These are phyloP conservation scores for Cystobasidium slooffiae DNA, from an alignment of 1,284 basidiomycete genomes.

Conservation along the genomic window DNA sequence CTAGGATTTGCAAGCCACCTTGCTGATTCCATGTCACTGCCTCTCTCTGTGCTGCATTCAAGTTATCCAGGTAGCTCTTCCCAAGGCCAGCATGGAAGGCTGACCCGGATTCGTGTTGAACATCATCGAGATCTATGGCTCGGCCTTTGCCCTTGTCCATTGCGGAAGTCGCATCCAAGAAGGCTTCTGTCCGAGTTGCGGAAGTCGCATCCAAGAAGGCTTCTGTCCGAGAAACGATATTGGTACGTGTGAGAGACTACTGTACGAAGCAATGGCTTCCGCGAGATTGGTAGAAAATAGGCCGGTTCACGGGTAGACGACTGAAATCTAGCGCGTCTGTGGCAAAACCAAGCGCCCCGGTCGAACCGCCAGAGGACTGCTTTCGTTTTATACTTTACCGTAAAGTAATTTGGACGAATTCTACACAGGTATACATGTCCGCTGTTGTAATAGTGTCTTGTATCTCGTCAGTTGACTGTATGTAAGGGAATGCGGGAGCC, in stretches of 20 bases:
- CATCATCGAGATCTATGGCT: constrained; percentile 4
- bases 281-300: not conserved
- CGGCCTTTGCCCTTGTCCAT: constrained; percentile 17
- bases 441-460: no score
- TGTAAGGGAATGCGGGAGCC: no score
- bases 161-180: no score
- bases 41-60: constrained; percentile 54
- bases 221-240: no score
- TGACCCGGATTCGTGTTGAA: not conserved
- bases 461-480: no score
- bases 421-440: no score
- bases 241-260: no score
- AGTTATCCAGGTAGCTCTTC: constrained; percentile 5
- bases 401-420: no score
- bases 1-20: constrained; percentile 76
- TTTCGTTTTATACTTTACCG: not conserved
- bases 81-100: not conserved
- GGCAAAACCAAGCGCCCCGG: not conserved
- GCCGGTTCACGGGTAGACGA: not conserved
- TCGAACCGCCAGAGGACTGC: no score
- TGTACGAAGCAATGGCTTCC: no score
- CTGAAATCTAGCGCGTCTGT: not conserved
- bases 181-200: no score
- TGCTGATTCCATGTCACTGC: constrained; percentile 70
- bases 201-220: no score